phyloP scores from a whole-genome alignment of 2,329 filamentous ascomycete species.

The Hysterium pulicare region DNA sequence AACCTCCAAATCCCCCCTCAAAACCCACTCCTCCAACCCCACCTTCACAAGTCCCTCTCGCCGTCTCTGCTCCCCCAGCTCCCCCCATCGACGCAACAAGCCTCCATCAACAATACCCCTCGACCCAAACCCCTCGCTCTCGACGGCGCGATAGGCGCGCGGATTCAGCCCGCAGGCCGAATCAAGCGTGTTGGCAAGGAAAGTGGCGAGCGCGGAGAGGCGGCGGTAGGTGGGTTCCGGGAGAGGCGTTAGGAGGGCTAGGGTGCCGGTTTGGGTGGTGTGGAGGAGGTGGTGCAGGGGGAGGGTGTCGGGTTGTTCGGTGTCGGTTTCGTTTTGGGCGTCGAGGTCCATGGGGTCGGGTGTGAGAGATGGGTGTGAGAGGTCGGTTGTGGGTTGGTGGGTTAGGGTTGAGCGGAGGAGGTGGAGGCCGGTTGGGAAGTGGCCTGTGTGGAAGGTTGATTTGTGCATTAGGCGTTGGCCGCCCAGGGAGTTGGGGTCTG shows the following conservation, averaged over 20 bases:
- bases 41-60: slow-evolving; percentile 72
- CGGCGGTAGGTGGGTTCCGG: slow-evolving; percentile 79
- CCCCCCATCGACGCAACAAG: slow-evolving; percentile 71
- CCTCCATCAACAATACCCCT: slow-evolving; percentile 74
- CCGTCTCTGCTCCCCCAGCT: slow-evolving; percentile 68
- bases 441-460: slow-evolving; percentile 82
- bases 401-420: slow-evolving; percentile 68
- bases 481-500: slow-evolving; percentile 89
- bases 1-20: slow-evolving; percentile 67
- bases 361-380: slow-evolving; percentile 24
- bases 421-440: slow-evolving; percentile 70
- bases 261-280: slow-evolving; percentile 69
- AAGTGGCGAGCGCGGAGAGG: slow-evolving; percentile 74
- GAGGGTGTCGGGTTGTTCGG: slow-evolving; percentile 16
- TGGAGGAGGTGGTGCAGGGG: slow-evolving; percentile 59
- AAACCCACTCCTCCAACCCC: slow-evolving; percentile 64
- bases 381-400: slow-evolving; percentile 36
- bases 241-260: slow-evolving; percentile 74
- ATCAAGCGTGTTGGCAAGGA: slow-evolving; percentile 72
- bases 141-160: slow-evolving; percentile 66
- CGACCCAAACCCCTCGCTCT: slow-evolving; percentile 47
- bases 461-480: slow-evolving; percentile 84
- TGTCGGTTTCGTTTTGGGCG: background rate
- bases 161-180: slow-evolving; percentile 80
- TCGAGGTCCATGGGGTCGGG: slow-evolving; percentile 34